Percentiles rank a stretch among this genome's conserved stretches.
Conservation (phyloP, 495 filamentous ascomycete genomes). For the Talaromyces thailandensis region DNA sequence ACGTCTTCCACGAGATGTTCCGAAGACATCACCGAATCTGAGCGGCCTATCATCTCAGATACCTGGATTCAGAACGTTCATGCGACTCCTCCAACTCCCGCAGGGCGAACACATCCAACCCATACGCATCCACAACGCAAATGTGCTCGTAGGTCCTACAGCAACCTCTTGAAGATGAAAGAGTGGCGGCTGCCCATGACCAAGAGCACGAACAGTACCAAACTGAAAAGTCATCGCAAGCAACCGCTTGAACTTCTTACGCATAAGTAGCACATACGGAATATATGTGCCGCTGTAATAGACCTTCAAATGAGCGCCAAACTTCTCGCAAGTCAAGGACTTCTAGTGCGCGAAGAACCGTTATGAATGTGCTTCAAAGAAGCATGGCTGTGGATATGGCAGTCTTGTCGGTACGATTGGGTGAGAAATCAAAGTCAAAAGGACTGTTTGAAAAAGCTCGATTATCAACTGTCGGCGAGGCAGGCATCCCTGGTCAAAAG, state of each 20-base stretch:
- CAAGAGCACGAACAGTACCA: not conserved
- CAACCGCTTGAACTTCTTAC: not conserved
- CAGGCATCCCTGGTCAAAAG: too few relatives aligned
- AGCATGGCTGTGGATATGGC: not conserved
- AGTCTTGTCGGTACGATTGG: constrained; percentile 3
- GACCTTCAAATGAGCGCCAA: not conserved
- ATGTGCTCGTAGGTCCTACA: not conserved
- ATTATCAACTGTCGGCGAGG: too few relatives aligned
- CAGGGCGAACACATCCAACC: constrained; percentile 1
- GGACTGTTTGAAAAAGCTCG: not conserved
- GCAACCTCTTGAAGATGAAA: not conserved
- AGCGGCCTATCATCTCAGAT: not conserved
- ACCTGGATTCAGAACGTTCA: not conserved
- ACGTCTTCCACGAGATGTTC: constrained; percentile 1
- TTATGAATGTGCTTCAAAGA: constrained; percentile 6
- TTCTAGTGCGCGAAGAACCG: constrained; percentile 1
- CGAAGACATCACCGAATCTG: not conserved
- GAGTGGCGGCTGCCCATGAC: not conserved
- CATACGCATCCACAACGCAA: constrained; percentile 5
- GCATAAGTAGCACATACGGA: not conserved
- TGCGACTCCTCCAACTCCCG: not conserved
- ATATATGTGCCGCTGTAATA: not conserved
- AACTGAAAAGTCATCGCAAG: constrained; percentile 4
- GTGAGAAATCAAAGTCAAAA: not conserved
- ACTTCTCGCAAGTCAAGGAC: not conserved